Base-by-base conservation (phyloP, 108 stramenopile species). In the Fragilariopsis cylindrus region DNA sequence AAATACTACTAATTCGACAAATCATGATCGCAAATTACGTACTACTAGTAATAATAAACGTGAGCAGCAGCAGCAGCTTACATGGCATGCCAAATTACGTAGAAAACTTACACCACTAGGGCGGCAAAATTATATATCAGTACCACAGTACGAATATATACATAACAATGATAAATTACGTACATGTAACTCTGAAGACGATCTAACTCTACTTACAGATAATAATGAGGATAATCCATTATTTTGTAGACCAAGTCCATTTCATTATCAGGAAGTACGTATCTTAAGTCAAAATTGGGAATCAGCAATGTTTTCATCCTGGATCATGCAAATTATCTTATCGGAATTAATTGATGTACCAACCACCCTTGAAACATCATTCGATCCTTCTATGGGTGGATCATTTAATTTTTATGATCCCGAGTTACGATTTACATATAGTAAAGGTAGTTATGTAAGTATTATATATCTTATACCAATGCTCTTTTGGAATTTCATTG, bases 261-360 rank as follows among this genome's bases (percentile, higher is more conserved):
- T 82, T 30, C 48, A 74, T 7, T 84, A 84, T 53, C 8, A 66
- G 4, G 83, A 84, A 58, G 73, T 81, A 9, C 66, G 83, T 5
- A 66, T 84, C 1, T 55, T 66, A 7, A 65, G 65, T 30, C n/a
- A 47, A 4, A 70, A 84, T 54, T 84, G 83, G 83, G 83, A 84
- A 48, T 52, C 66, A 5, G 41, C 73, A 53, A 81, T 81, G 21
- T 60, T 84, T 12, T 72, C 72, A 16, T 52, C 41, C 43, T 84
- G 78, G 78, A 77, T 84, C 7, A 47, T 78, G 19, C 83, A 84
- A 72, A 81, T 84, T 6, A 57, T 80, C 45, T 52, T 84, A n/a
- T 73, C 57, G 16, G 83, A 84, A 68, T 48, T 77, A 4, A 64
- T 81, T n/a, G 73, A 70, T 40, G 83, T 84, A 39, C 83, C 83